Evolutionary conservation across 177 flowering plant species (phyloP).

Genomic region (Telopea speciosissima): DNA sequence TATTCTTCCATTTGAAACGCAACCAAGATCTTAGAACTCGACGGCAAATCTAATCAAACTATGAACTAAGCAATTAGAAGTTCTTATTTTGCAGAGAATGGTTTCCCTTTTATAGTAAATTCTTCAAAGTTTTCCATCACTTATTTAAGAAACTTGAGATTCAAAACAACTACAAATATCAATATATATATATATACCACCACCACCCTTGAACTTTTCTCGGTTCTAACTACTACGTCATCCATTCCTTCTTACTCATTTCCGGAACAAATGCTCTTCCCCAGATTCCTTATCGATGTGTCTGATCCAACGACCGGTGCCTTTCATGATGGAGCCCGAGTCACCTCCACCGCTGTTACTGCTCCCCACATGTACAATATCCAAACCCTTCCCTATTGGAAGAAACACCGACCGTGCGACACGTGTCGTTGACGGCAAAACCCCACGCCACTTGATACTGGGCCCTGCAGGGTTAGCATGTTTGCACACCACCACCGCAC

Average conservation of each 20-base stretch:
- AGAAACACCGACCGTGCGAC: conserved; percentile 58
- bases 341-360: not conserved
- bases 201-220: no score
- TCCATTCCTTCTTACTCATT: conserved; percentile 15
- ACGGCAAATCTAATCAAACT: no score
- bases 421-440: conserved; percentile 28
- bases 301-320: conserved; percentile 50
- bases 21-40: no score
- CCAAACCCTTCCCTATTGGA: conserved; percentile 81
- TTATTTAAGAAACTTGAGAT: no score
- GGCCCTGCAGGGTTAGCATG: conserved; percentile 32
- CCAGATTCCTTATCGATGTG: conserved; percentile 34
- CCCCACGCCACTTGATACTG: conserved; percentile 46
- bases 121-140: no score
- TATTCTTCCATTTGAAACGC: no score
- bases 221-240: no score
- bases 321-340: conserved; percentile 18
- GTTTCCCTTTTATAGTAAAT: no score
- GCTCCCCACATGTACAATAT: conserved; percentile 58
- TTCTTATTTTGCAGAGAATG: no score
- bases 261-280: conserved; percentile 34
- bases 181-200: no score
- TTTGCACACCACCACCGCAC: conserved; percentile 76
- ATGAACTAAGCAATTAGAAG: no score
- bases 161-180: no score